These are phyloP conservation scores for Fraxinus sp. DNA, from an alignment of 305 asterid genomes.

Conservation along the genomic window DNA sequence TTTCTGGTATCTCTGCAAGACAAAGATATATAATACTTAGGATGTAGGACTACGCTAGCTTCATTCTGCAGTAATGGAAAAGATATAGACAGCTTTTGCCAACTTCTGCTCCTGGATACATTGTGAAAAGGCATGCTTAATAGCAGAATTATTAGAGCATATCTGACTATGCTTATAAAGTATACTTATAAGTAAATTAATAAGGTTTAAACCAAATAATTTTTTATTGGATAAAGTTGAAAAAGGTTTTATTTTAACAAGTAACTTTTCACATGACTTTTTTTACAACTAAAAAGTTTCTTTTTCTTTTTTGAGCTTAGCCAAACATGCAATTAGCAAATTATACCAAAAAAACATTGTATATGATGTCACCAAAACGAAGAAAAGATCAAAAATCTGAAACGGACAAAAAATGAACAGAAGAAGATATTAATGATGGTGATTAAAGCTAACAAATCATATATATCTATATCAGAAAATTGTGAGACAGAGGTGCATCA, in stretches of 20 bases:
- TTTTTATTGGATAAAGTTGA: background rate
- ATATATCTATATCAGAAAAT: slow-evolving; percentile 7
- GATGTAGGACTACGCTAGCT: slow-evolving; percentile 11
- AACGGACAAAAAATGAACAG: background rate
- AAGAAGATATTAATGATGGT: background rate
- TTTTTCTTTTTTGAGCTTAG: background rate
- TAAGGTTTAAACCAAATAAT: background rate
- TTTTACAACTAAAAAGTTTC: background rate
- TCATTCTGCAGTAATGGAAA: slow-evolving; percentile 12
- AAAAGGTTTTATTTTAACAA: background rate
- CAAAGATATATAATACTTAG: slow-evolving; percentile 2
- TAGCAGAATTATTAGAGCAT: background rate
- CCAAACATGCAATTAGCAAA: background rate
- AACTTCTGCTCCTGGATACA: background rate
- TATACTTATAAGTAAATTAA: background rate
- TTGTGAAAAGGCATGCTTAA: background rate
- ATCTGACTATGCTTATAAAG: background rate
- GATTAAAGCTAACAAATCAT: slow-evolving; percentile 9
- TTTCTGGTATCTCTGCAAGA: slow-evolving; percentile 91
- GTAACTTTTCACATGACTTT: background rate
- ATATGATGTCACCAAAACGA: background rate
- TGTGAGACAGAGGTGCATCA: background rate
- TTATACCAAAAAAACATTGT: background rate
- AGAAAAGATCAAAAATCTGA: background rate
- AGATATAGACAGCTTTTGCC: background rate